A percentile compares a stretch with the other conserved stretches of the same genome.
These are phyloP conservation scores for Pseudoscleropodium purum DNA, from an alignment of 225 moss, liverwort and hornwort genomes.

Conservation along the genomic window DNA sequence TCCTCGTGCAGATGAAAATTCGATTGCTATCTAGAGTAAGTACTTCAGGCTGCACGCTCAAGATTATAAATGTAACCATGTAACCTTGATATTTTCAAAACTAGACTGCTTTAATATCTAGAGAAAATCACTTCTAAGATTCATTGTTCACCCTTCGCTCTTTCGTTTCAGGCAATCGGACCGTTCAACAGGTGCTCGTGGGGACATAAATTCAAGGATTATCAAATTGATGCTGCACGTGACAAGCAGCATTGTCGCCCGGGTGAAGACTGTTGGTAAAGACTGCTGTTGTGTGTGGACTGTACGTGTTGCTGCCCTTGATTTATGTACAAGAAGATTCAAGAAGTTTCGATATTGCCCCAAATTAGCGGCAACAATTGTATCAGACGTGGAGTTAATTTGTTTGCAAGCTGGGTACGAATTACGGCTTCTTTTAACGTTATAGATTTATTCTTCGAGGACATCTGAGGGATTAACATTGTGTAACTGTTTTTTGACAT, in stretches of 20 bases:
- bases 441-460: not conserved
- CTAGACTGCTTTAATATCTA: no score
- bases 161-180: not conserved
- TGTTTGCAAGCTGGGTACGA: not conserved
- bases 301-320: not conserved
- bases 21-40: no score
- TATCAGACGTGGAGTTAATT: not conserved
- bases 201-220: not conserved
- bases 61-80: no score
- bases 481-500: not conserved
- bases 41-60: no score
- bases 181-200: not conserved
- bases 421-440: not conserved
- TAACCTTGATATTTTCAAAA: no score
- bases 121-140: no score
- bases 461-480: not conserved
- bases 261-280: not conserved
- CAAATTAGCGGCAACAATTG: not conserved
- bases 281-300: not conserved
- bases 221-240: not conserved
- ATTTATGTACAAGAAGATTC: not conserved
- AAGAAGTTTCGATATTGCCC: not conserved
- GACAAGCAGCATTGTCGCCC: not conserved
- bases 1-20: no score
- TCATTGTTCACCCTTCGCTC: no score